Percentiles rank a stretch among this genome's conserved stretches.
Evolutionary conservation across 192 early-diverging fungal genomes (phyloP).

Genomic region (Gigaspora rosea): DNA sequence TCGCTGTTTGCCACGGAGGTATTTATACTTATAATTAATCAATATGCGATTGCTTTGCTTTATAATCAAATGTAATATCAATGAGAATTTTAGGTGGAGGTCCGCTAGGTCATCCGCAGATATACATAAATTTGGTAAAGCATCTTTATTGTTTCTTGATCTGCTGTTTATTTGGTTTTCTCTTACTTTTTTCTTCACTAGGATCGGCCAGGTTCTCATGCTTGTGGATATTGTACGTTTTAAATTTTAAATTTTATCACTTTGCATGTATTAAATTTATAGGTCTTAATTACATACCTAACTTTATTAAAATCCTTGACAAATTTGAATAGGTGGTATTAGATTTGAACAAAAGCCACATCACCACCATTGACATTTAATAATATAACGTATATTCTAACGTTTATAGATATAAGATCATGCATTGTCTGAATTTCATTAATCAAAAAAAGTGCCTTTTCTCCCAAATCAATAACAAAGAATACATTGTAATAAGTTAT

Average conservation of each 20-base stretch:
- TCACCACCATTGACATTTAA: slow-evolving; percentile 36
- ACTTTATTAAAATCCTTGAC: slow-evolving; percentile 24
- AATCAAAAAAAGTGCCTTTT: no score
- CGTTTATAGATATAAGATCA: no score
- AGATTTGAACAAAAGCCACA: slow-evolving; percentile 76
- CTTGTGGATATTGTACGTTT: slow-evolving; percentile 80
- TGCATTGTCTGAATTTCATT: no score
- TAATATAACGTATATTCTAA: no score
- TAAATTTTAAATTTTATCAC: slow-evolving; percentile 7
- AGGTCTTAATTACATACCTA: slow-evolving; percentile 21
- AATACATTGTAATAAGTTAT: no score
- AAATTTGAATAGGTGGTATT: slow-evolving; percentile 60
- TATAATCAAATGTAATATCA: slow-evolving; percentile 8
- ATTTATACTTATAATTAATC: slow-evolving; percentile 7
- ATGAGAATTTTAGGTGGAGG: slow-evolving; percentile 63
- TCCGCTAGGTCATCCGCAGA: slow-evolving; percentile 89
- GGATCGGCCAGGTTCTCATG: slow-evolving; percentile 64
- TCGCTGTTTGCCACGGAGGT: slow-evolving; percentile 88
- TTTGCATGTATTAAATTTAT: background rate
- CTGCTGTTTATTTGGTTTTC: background rate
- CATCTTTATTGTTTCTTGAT: slow-evolving; percentile 5
- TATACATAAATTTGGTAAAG: slow-evolving; percentile 88
- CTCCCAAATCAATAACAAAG: no score
- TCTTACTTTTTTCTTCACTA: slow-evolving; percentile 29
- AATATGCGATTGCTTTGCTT: background rate